Evolutionary conservation across 495 filamentous ascomycete genomes (phyloP).

Genomic region (Umbilicaria muhlenbergii): DNA sequence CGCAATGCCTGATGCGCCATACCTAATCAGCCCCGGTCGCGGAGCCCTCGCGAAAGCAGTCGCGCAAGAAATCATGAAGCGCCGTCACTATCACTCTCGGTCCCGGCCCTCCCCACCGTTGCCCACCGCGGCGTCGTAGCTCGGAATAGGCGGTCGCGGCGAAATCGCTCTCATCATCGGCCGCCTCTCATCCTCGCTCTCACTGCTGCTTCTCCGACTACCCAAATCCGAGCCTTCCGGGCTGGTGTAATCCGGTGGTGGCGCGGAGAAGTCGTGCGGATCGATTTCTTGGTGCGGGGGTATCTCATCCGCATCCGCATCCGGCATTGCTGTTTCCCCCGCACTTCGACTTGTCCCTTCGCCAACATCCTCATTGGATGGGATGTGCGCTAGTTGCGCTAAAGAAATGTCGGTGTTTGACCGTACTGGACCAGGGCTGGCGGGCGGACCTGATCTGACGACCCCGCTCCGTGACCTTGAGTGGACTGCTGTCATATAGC

Average conservation of each 20-base stretch:
- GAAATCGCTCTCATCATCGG: slow-evolving; percentile 25
- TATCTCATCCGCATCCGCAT: slow-evolving; percentile 20
- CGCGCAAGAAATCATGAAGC: too few relatives aligned
- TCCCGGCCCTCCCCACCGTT: slow-evolving; percentile 10
- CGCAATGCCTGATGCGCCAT: too few relatives aligned
- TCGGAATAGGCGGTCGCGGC: slow-evolving; percentile 41
- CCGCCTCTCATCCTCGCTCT: slow-evolving; percentile 16
- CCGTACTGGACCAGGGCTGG: slow-evolving; percentile 76
- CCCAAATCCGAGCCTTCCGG: slow-evolving; percentile 37
- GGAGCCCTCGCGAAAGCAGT: too few relatives aligned
- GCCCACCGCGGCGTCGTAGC: slow-evolving; percentile 48
- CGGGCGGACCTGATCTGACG: slow-evolving; percentile 44
- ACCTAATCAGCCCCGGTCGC: too few relatives aligned
- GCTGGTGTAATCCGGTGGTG: slow-evolving; percentile 61
- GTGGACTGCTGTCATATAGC: slow-evolving; percentile 32
- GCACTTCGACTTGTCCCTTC: slow-evolving; percentile 52
- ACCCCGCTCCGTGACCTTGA: slow-evolving; percentile 28
- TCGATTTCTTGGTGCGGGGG: slow-evolving; percentile 13
- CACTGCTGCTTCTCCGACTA: slow-evolving; percentile 38
- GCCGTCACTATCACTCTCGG: background rate
- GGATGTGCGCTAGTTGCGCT: slow-evolving; percentile 55
- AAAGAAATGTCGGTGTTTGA: slow-evolving; percentile 96
- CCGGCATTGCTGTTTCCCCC: slow-evolving; percentile 20
- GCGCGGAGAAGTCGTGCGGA: slow-evolving; percentile 23
- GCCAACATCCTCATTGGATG: slow-evolving; percentile 58